Conservation (phyloP, 139 green algal genomes). For the Chlamydomonas eustigma region DNA sequence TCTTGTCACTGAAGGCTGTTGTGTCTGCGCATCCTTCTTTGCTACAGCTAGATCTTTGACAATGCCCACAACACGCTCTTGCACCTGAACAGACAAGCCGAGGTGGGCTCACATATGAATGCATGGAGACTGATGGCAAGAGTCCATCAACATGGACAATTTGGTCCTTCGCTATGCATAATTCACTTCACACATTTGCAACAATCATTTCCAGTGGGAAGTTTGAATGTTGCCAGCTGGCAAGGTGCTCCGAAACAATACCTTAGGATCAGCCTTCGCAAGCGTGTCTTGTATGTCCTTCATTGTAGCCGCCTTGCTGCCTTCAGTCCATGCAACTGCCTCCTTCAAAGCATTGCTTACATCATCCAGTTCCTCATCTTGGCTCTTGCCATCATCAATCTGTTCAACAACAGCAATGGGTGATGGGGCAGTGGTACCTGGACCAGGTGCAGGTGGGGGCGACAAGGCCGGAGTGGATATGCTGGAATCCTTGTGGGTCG, state of each 20-base stretch:
- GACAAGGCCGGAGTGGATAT: too few species aligned
- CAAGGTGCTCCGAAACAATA: neutral
- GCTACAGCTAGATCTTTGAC: too few species aligned
- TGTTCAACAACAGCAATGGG: too few species aligned
- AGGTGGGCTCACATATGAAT: neutral
- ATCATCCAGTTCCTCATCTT: constrained; percentile 2
- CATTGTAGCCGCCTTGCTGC: constrained; percentile 1
- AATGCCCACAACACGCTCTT: constrained; percentile 15
- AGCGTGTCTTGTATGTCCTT: constrained; percentile 17
- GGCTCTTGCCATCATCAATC: too few species aligned
- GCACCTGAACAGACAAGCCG: constrained; percentile 1
- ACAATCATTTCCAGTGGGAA: neutral
- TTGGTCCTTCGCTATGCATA: too few species aligned
- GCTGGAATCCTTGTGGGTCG: too few species aligned
- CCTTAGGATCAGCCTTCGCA: constrained; percentile 10
- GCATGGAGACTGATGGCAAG: neutral
- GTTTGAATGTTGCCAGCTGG: neutral
- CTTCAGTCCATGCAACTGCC: constrained; percentile 3
- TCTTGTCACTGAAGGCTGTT: too few species aligned
- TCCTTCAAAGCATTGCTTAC: neutral
- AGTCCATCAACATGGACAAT: too few species aligned
- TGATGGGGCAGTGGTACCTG: too few species aligned
- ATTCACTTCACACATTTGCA: neutral
- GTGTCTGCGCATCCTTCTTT: constrained; percentile 1
- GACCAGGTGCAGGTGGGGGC: too few species aligned